Conservation (phyloP, 164 flowering plant genomes). For the Nymphaea thermarum region DNA sequence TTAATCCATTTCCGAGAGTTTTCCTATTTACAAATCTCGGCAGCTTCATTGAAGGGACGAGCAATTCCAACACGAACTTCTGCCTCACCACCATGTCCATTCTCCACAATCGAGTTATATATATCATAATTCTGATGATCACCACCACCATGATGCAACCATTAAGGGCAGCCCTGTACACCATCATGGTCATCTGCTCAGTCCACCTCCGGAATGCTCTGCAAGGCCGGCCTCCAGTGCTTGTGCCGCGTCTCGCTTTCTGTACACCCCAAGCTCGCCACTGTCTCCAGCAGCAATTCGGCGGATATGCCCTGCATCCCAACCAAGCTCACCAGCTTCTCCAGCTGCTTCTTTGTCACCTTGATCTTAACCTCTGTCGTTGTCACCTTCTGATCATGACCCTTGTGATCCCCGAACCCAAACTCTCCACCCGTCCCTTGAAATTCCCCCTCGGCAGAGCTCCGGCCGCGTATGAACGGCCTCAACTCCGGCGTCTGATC, state of each 20-base stretch:
- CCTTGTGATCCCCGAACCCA: neutral
- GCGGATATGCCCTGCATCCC: conserved; percentile 1
- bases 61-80: neutral
- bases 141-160: neutral
- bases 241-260: neutral
- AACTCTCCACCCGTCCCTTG: neutral
- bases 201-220: conserved; percentile 5
- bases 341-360: conserved; percentile 6
- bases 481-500: neutral
- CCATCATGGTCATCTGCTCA: neutral
- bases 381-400: neutral
- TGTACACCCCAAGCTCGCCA: neutral
- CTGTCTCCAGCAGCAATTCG: neutral
- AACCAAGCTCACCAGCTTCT: conserved; percentile 1
- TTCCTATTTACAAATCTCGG: neutral
- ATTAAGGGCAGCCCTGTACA: neutral
- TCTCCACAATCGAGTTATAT: no score
- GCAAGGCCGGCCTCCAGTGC: neutral
- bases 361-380: conserved; percentile 6
- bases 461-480: neutral
- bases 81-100: neutral
- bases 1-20: neutral
- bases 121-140: no score
- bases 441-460: neutral
- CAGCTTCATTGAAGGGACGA: neutral